phyloP scores from a whole-genome alignment of 192 early-diverging fungal genomes.

The Umbelopsis ramanniana region DNA sequence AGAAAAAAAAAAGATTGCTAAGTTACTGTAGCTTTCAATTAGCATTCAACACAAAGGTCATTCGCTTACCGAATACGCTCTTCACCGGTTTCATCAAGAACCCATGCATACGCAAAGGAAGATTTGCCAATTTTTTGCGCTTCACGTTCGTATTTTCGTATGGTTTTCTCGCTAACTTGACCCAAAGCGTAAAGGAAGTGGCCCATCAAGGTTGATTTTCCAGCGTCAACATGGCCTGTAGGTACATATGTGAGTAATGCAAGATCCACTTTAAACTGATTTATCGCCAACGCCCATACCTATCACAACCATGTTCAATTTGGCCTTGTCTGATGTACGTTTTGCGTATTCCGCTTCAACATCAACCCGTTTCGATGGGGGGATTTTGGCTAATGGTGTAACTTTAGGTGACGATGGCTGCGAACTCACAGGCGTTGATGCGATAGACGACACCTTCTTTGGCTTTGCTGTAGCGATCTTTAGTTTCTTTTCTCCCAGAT shows the following conservation, averaged over 20 bases:
- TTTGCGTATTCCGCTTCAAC: slow-evolving; percentile 73
- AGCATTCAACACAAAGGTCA: not conserved
- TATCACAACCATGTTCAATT: slow-evolving; percentile 86
- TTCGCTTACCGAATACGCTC: slow-evolving; percentile 70
- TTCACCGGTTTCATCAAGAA: slow-evolving; percentile 95
- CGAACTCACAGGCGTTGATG: slow-evolving; percentile 42
- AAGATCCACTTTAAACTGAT: slow-evolving; percentile 5
- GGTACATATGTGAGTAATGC: not conserved
- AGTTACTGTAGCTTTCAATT: not conserved
- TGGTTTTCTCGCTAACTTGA: slow-evolving; percentile 85
- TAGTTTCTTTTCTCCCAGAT: slow-evolving; percentile 23
- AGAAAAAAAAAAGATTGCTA: too few relatives aligned
- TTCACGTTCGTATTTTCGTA: slow-evolving; percentile 88
- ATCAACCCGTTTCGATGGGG: slow-evolving; percentile 65
- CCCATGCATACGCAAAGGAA: slow-evolving; percentile 98
- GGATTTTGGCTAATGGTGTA: slow-evolving; percentile 29
- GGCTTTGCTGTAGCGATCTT: not conserved
- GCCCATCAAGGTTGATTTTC: slow-evolving; percentile 97
- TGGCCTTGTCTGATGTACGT: slow-evolving; percentile 65
- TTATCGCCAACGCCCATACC: slow-evolving; percentile 47
- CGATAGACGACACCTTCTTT: slow-evolving; percentile 3
- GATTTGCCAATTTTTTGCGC: slow-evolving; percentile 93
- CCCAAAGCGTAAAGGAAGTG: slow-evolving; percentile 90
- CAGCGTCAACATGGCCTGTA: slow-evolving; percentile 94
- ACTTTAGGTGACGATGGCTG: slow-evolving; percentile 29